These are phyloP conservation scores for Takashimella tepidaria DNA, from an alignment of 1,284 basidiomycete genomes.

Conservation along the genomic window DNA sequence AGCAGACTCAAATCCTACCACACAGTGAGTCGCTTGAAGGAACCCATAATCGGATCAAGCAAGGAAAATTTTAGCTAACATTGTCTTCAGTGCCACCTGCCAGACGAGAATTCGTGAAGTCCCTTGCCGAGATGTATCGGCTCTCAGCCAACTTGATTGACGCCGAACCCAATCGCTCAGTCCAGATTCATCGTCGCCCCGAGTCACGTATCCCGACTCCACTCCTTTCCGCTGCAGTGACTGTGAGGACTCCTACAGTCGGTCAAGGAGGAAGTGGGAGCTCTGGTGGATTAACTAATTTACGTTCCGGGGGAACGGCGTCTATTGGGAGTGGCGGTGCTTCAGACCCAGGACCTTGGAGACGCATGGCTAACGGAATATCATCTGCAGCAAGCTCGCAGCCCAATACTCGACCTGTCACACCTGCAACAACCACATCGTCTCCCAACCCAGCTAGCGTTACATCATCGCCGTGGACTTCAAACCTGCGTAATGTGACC, in stretches of 20 bases:
- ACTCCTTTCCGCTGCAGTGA: slow-evolving; percentile 54
- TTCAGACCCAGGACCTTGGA: not conserved
- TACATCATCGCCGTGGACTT: not conserved
- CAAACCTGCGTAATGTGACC: not conserved
- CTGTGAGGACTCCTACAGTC: slow-evolving; percentile 13
- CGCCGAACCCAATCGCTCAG: slow-evolving; percentile 68
- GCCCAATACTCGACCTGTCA: not conserved
- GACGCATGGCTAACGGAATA: not conserved
- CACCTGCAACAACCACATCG: not conserved
- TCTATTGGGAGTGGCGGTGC: too few relatives aligned
- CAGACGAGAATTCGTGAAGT: slow-evolving; percentile 67
- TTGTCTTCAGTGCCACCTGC: slow-evolving; percentile 55
- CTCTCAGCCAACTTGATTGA: slow-evolving; percentile 77
- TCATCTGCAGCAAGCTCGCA: not conserved
- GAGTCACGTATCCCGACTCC: slow-evolving; percentile 72
- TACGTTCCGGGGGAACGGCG: too few relatives aligned
- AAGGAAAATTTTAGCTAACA: not conserved
- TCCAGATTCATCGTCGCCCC: slow-evolving; percentile 70
- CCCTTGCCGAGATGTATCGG: slow-evolving; percentile 71
- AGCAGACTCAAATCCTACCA: slow-evolving; percentile 67
- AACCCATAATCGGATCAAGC: too few relatives aligned
- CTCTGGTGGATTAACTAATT: not conserved
- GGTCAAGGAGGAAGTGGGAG: too few relatives aligned
- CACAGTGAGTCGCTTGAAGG: slow-evolving; percentile 53
- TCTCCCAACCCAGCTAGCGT: too few relatives aligned